phyloP scores from a whole-genome alignment of 768 basidiomycete genomes.

The Pulveroboletus frians region DNA sequence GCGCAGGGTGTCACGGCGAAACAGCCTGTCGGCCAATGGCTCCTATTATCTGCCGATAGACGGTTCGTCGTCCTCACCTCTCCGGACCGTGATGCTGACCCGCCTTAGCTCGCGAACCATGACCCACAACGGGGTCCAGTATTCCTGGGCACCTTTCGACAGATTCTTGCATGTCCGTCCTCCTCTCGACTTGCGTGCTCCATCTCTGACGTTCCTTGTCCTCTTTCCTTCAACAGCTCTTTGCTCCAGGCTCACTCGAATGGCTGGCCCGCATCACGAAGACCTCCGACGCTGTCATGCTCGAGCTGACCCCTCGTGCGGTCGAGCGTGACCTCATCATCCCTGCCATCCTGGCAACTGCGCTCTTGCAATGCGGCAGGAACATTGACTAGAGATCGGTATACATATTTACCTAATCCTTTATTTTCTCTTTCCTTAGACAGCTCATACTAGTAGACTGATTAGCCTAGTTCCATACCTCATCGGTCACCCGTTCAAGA shows the following conservation, averaged over 20 bases:
- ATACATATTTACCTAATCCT: not conserved
- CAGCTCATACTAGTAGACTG: not conserved
- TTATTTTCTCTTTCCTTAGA: not conserved
- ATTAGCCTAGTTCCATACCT: not conserved
- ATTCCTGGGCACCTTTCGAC: conserved; percentile 53
- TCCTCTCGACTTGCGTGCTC: not conserved
- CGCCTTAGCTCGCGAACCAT: conserved; percentile 41
- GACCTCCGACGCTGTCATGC: conserved; percentile 38
- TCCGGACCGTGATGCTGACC: not conserved
- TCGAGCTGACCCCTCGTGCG: conserved; percentile 55
- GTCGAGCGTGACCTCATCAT: conserved; percentile 53
- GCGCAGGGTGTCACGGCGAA: conserved; percentile 46
- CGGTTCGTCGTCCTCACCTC: conserved; percentile 28
- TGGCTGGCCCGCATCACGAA: conserved; percentile 51
- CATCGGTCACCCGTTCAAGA: not conserved
- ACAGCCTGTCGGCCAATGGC: conserved; percentile 49
- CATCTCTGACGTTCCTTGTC: not conserved
- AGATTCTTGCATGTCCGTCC: conserved; percentile 39
- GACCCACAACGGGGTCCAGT: conserved; percentile 45
- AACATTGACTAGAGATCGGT: conserved; percentile 45
- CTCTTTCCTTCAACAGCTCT: conserved; percentile 36
- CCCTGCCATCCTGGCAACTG: conserved; percentile 43
- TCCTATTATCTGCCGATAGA: conserved; percentile 45
- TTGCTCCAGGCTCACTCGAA: conserved; percentile 34
- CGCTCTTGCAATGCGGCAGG: conserved; percentile 57